Evolutionary conservation across 2,329 filamentous ascomycete genomes (phyloP), one percentile per base, ranked within the genome.

Genomic region (Ophiostoma sp.): DNA sequence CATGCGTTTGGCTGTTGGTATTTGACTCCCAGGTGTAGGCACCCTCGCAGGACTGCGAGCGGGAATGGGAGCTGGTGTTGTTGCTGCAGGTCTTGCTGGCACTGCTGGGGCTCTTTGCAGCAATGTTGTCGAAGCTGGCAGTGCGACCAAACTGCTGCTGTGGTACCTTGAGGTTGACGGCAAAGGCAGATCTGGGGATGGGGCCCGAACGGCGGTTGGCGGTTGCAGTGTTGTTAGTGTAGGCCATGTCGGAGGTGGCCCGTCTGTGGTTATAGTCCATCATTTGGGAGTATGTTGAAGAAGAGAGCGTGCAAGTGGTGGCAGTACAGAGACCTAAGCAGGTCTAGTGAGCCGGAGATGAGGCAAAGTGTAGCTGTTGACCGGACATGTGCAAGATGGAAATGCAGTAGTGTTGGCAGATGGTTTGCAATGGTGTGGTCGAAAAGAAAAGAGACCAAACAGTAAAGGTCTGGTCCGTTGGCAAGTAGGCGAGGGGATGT

Each of bases 11-110:
- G 11, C 20, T 36, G 10, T 4, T 52, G 23, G 4, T 23, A 39
- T 23, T 41, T 36, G 62, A 39, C 23, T 60, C 3, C 57, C n/a
- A 39, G 23, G 39, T 66, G 64, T 57, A 65, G 4, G 67, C 60
- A 57, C 33, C 68, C n/a, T 69, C 71, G 31, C 70, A 66, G 4
- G 71, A 72, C 41, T 69, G 71, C 8, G 71, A 72, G 23, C 71
- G 71, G 33, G 31, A 35, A 23, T 69, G 69, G 27, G 39, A 48
- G 36, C 57, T 48, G 17, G 44, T 41, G 60, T 39, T 41, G 62
- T 27, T 65, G 62, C 65, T 48, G 39, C 65, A 23, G 36, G 1
- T 20, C 10, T 41, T 67, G 36, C 36, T 44, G 36, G 62, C 33
- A 39, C 33, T 65, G 33, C 4, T n/a, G 11, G 35, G 33, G 17